phyloP scores from a whole-genome alignment of 148 eudicot species.

The Rhododendron kiyosumense region DNA sequence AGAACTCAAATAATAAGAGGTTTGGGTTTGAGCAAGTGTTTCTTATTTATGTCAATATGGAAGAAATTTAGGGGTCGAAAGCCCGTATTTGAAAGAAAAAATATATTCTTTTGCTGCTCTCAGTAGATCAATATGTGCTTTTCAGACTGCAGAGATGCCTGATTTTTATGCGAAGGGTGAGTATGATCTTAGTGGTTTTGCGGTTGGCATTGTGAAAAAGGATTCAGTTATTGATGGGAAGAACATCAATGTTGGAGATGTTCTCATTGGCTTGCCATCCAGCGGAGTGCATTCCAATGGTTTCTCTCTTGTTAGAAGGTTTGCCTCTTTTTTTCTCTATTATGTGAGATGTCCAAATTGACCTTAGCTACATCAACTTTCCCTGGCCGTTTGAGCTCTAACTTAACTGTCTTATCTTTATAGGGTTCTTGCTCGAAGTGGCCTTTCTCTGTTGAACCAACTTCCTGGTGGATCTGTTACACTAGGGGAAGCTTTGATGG shows the following conservation, averaged over 20 bases:
- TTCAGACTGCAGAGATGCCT: conserved; percentile 99
- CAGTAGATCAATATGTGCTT: conserved; percentile 14
- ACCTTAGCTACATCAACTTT: neutral
- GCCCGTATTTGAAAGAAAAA: neutral
- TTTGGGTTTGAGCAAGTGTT: neutral
- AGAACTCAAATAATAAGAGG: neutral
- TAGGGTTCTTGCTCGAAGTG: conserved; percentile 72
- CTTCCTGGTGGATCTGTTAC: conserved; percentile 60
- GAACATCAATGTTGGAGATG: conserved; percentile 69
- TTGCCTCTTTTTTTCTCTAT: neutral
- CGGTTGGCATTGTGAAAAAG: conserved; percentile 82
- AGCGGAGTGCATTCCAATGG: conserved; percentile 98
- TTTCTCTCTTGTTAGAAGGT: conserved; percentile 95
- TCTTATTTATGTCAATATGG: neutral
- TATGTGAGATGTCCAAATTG: neutral
- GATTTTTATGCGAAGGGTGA: conserved; percentile 87
- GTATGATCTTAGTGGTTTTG: conserved; percentile 97
- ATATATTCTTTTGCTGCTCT: neutral
- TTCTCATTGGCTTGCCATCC: conserved; percentile 86
- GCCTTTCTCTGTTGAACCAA: conserved; percentile 52
- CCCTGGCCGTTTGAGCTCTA: neutral
- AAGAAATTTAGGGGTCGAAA: neutral
- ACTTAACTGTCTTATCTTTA: neutral
- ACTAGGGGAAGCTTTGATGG: conserved; percentile 84
- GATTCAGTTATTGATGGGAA: conserved; percentile 89